Conservation (phyloP, 306 rosid genomes). For the Cucumis cinereus region DNA sequence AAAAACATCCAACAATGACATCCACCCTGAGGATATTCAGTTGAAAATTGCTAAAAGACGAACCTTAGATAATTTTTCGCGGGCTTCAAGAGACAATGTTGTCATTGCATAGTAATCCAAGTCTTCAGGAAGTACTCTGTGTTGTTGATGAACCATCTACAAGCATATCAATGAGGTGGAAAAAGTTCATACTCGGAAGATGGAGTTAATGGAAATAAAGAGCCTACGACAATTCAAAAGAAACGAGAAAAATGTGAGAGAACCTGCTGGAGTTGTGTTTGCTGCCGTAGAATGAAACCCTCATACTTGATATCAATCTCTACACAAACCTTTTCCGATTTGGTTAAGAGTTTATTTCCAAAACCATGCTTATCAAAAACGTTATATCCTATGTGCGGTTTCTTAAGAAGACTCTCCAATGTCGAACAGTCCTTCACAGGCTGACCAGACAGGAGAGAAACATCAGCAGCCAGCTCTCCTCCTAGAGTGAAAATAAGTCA, state of each 20-base stretch:
- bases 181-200: background rate
- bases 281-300: conserved; percentile 89
- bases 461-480: conserved; percentile 72
- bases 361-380: conserved; percentile 78
- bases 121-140: conserved; percentile 73
- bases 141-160: conserved; percentile 79
- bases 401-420: conserved; percentile 91
- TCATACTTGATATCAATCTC: conserved; percentile 92
- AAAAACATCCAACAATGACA: background rate
- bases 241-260: background rate
- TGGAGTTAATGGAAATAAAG: background rate
- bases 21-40: background rate
- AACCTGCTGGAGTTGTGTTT: conserved; percentile 88
- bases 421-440: conserved; percentile 78
- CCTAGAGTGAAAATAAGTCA: conserved; percentile 31
- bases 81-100: conserved; percentile 77
- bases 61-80: conserved; percentile 90
- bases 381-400: conserved; percentile 75
- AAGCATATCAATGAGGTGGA: background rate
- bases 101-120: conserved; percentile 76
- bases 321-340: conserved; percentile 73
- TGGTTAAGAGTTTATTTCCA: conserved; percentile 49
- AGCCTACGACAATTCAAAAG: background rate
- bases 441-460: conserved; percentile 52
- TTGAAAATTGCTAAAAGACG: conserved; percentile 3